These are phyloP conservation scores for Nannochloropsis granulata DNA, from an alignment of 108 stramenopile species.

Conservation along the genomic window DNA sequence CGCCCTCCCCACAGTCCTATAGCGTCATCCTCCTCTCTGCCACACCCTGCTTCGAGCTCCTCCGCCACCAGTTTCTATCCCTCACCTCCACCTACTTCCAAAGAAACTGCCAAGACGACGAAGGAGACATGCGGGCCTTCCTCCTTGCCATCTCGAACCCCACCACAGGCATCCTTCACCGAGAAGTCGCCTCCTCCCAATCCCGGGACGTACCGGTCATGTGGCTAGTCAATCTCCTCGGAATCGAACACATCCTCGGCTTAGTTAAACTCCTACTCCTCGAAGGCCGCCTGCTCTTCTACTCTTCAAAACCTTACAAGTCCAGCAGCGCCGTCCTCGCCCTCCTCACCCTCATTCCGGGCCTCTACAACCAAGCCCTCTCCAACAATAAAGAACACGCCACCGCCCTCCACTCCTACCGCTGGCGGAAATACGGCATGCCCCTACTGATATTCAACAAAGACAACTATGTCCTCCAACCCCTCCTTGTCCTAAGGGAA, in stretches of 20 bases:
- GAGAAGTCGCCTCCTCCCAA: not conserved
- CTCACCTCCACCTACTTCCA: not conserved
- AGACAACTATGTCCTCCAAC: not conserved
- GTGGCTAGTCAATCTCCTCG: not conserved
- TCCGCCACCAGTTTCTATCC: not conserved
- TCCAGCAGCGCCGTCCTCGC: not conserved
- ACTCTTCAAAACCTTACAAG: not conserved
- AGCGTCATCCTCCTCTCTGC: not conserved
- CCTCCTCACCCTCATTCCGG: constrained; percentile 10
- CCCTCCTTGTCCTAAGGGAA: not conserved
- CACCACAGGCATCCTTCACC: not conserved
- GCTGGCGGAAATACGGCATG: constrained; percentile 23
- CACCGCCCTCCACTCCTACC: constrained; percentile 9
- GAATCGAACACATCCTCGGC: not conserved
- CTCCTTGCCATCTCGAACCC: not conserved
- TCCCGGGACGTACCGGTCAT: not conserved
- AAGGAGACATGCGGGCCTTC: not conserved
- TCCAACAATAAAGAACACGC: not conserved
- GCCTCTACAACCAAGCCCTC: constrained; percentile 1
- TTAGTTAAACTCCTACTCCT: constrained; percentile 2
- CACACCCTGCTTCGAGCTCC: not conserved
- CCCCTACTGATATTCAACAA: constrained; percentile 11
- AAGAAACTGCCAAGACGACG: not conserved
- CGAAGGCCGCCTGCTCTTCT: constrained; percentile 12
- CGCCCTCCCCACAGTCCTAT: not conserved